phyloP scores from a whole-genome alignment of 345 rosid species.

The Euclidium syriacum region DNA sequence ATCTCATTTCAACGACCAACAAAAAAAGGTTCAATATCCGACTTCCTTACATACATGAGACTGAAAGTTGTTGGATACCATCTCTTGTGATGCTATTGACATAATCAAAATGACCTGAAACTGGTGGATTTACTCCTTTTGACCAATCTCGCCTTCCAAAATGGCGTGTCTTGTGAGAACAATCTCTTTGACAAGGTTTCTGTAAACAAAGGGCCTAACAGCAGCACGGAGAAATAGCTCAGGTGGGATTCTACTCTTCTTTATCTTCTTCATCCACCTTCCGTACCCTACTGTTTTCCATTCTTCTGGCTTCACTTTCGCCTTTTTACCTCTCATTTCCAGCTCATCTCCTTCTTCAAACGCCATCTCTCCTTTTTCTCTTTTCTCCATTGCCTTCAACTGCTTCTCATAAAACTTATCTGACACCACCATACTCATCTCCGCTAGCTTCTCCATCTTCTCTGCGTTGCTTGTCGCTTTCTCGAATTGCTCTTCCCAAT shows the following conservation, averaged over 20 bases:
- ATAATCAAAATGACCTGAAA: background rate
- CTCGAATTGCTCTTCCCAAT: constrained; percentile 69
- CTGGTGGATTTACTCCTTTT: constrained; percentile 29
- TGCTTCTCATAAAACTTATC: constrained; percentile 49
- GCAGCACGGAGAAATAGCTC: constrained; percentile 77
- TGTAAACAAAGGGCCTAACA: constrained; percentile 80
- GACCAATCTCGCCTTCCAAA: constrained; percentile 78
- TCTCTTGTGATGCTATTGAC: background rate
- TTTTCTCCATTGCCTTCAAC: constrained; percentile 37
- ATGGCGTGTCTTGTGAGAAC: constrained; percentile 92
- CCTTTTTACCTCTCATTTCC: constrained; percentile 56
- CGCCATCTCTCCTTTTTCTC: constrained; percentile 22
- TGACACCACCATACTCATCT: constrained; percentile 47
- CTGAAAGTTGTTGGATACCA: background rate
- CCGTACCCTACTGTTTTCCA: constrained; percentile 77
- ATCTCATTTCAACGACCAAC: background rate
- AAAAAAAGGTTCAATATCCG: background rate
- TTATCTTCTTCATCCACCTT: constrained; percentile 66
- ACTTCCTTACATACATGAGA: background rate
- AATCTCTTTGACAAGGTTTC: constrained; percentile 93
- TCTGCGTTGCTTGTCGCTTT: constrained; percentile 60
- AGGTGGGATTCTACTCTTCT: constrained; percentile 77
- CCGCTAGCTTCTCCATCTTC: constrained; percentile 71
- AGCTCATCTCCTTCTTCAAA: constrained; percentile 51
- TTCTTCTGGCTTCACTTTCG: constrained; percentile 70